Percentiles rank a stretch among this genome's conserved stretches.
These are phyloP conservation scores for Metschnikowia proteae DNA, from an alignment of 805 yeast genomes.

Conservation along the genomic window DNA sequence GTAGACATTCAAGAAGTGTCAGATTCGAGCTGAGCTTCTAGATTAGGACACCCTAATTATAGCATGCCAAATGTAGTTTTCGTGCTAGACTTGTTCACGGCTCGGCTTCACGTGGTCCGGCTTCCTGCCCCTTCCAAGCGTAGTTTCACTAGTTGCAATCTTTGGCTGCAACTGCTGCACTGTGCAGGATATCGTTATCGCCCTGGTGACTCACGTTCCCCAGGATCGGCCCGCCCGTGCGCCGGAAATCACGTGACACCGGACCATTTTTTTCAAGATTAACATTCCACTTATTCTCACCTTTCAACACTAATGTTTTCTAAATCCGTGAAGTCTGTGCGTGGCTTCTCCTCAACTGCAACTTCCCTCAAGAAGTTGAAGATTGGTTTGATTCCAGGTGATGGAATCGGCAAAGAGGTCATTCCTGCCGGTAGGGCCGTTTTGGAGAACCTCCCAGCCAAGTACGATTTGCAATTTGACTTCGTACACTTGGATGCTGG, in stretches of 20 bases:
- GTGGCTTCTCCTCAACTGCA: conserved; percentile 32
- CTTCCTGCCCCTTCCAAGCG: too few species aligned
- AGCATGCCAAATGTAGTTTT: too few species aligned
- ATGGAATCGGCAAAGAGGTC: conserved; percentile 96
- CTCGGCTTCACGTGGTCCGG: too few species aligned
- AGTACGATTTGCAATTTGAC: conserved; percentile 73
- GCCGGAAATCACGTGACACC: background rate
- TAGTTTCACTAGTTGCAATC: background rate
- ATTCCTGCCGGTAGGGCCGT: conserved; percentile 94
- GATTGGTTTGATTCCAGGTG: conserved; percentile 88
- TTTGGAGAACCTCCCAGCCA: conserved; percentile 75
- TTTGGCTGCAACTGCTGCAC: background rate
- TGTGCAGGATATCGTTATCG: background rate
- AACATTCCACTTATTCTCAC: background rate
- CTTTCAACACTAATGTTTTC: conserved; percentile 14
- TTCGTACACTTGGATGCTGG: conserved; percentile 92
- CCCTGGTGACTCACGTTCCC: conserved; percentile 9
- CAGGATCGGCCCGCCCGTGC: conserved; percentile 6
- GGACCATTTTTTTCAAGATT: background rate
- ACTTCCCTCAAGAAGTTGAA: conserved; percentile 32
- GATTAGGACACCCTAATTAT: background rate
- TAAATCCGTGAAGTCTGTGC: conserved; percentile 16
- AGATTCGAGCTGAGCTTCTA: background rate
- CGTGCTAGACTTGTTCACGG: too few species aligned
- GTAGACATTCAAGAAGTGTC: background rate